Percentiles rank a stretch among this genome's conserved stretches.
phyloP scores from a whole-genome alignment of 2,329 filamentous ascomycete genomes.

The Penicillium oxalicum region DNA sequence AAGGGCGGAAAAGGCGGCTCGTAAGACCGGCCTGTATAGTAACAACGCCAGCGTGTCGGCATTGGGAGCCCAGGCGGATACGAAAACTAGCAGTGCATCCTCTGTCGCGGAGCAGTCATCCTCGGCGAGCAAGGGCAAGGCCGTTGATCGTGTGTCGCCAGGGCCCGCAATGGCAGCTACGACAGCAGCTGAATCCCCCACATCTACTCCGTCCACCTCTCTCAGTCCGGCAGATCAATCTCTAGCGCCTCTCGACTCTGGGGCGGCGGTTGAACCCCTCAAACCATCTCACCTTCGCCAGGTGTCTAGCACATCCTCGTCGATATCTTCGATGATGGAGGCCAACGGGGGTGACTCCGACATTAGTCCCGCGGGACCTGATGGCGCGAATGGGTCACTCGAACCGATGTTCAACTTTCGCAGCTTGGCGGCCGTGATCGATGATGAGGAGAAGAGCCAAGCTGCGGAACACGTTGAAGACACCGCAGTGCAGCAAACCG shows the following conservation, averaged over 20 bases:
- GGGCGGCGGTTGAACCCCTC: constrained; percentile 46
- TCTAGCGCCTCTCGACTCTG: constrained; percentile 23
- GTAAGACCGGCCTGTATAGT: constrained; percentile 53
- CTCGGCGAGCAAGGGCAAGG: constrained; percentile 59
- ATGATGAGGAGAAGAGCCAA: constrained; percentile 52
- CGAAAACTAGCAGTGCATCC: constrained; percentile 34
- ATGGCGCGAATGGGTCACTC: constrained; percentile 46
- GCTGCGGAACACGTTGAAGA: constrained; percentile 37
- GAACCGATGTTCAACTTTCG: constrained; percentile 91
- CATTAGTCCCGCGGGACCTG: constrained; percentile 47
- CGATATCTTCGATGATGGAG: constrained; percentile 69
- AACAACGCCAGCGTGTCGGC: constrained; percentile 59
- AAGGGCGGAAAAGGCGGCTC: constrained; percentile 63
- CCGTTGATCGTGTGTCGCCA: constrained; percentile 51
- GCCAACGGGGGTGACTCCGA: constrained; percentile 42
- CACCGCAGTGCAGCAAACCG: constrained; percentile 12
- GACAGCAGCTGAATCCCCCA: constrained; percentile 9
- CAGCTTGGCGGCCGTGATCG: constrained; percentile 79
- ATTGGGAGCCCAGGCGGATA: constrained; percentile 41
- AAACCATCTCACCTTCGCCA: constrained; percentile 69
- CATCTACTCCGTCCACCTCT: neutral
- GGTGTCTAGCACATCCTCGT: constrained; percentile 80
- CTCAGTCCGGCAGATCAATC: constrained; percentile 15
- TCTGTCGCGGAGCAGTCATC: constrained; percentile 34
- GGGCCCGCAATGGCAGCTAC: constrained; percentile 13